Percentiles rank a stretch among this genome's conserved stretches.
Evolutionary conservation across 179 eudicot species (phyloP).

Genomic region (Gypsophila paniculata): DNA sequence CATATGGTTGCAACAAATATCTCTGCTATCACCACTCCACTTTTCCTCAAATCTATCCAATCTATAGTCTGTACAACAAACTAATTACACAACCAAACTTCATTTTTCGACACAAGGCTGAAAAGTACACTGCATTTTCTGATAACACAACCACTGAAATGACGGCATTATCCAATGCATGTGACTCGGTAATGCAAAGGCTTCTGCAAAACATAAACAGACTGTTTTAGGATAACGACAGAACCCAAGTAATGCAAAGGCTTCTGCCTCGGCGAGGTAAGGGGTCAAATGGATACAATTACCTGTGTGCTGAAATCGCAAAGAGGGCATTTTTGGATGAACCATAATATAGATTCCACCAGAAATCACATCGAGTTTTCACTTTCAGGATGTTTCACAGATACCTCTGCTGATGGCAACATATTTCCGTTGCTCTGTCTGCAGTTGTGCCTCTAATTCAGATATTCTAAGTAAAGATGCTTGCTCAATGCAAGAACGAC

Average conservation of each 20-base stretch:
- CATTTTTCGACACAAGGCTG: slow-evolving; percentile 6
- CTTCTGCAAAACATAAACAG: background rate
- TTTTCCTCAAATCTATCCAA: background rate
- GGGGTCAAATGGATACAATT: background rate
- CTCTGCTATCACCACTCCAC: background rate
- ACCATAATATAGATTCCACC: background rate
- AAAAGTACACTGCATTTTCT: background rate
- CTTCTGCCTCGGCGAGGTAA: background rate
- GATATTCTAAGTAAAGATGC: slow-evolving; percentile 69
- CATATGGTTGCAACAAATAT: too few relatives aligned
- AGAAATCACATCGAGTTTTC: background rate
- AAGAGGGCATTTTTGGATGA: background rate
- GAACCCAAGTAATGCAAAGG: background rate
- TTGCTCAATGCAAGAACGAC: slow-evolving; percentile 69
- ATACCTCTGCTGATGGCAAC: slow-evolving; percentile 22
- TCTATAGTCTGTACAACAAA: background rate
- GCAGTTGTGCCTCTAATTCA: slow-evolving; percentile 67
- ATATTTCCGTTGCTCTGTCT: slow-evolving; percentile 40
- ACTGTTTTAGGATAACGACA: background rate
- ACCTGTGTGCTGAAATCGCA: background rate
- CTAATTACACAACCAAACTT: too few relatives aligned
- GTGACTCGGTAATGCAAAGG: too few relatives aligned
- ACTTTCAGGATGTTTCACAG: too few relatives aligned
- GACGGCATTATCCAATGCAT: background rate
- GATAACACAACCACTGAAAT: background rate